Evolutionary conservation across 2,329 filamentous ascomycete genomes (phyloP).

Genomic region (Ophiocordyceps camponoti-saundersi): DNA sequence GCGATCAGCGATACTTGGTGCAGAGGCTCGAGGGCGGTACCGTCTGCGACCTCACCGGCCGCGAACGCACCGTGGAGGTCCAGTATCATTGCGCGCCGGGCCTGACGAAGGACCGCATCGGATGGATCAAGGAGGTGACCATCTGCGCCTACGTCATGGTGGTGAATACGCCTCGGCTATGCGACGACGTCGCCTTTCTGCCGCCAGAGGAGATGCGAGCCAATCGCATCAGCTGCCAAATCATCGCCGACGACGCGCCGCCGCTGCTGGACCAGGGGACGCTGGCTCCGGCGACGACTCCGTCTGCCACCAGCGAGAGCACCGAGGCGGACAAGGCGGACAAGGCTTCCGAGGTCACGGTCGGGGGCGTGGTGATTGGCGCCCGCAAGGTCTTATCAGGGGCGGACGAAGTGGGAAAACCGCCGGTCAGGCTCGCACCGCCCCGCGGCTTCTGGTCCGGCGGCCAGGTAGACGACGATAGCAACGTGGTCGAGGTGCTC

Average conservation of each 20-base stretch:
- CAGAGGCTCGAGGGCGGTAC: conserved; percentile 69
- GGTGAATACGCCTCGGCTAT: conserved; percentile 75
- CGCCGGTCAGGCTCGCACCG: conserved; percentile 25
- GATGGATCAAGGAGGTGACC: conserved; percentile 82
- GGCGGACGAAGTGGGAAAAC: conserved; percentile 28
- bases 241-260: conserved; percentile 24
- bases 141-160: conserved; percentile 92
- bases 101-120: conserved; percentile 56
- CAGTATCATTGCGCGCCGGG: conserved; percentile 67
- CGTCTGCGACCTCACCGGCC: conserved; percentile 69
- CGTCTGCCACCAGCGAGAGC: background rate
- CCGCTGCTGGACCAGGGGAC: conserved; percentile 18
- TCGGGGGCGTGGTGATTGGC: conserved; percentile 37
- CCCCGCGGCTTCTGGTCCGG: conserved; percentile 22
- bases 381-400: conserved; percentile 29
- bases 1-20: conserved; percentile 71
- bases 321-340: conserved; percentile 1
- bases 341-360: conserved; percentile 16
- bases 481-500: conserved; percentile 24
- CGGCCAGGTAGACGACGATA: conserved; percentile 7
- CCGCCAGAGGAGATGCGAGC: conserved; percentile 64
- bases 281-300: conserved; percentile 10
- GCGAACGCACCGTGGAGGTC: conserved; percentile 69
- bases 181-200: conserved; percentile 71
- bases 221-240: conserved; percentile 57